Percentiles rank a stretch among this genome's conserved stretches.
phyloP scores from a whole-genome alignment of 441 rosid genomes.

The Hura crepitans region DNA sequence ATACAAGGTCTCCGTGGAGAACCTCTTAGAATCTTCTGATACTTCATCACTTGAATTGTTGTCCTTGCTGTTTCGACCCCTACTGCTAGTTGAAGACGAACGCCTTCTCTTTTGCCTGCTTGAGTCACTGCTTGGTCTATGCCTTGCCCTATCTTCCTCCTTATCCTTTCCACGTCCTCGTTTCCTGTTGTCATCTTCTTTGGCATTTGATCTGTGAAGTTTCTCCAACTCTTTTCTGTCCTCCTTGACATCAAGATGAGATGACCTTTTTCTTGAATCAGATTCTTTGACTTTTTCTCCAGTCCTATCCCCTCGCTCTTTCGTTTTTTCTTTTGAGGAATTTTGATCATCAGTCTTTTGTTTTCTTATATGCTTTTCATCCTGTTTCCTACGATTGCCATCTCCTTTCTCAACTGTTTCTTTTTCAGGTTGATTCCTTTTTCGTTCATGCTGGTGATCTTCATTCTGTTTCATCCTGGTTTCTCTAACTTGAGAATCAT shows the following conservation, averaged over 20 bases:
- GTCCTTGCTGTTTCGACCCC: constrained; percentile 52
- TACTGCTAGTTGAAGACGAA: constrained; percentile 56
- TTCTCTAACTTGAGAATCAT: constrained; percentile 40
- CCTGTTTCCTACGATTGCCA: constrained; percentile 41
- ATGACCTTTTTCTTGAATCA: constrained; percentile 47
- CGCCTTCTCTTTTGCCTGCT: constrained; percentile 64
- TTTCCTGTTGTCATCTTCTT: constrained; percentile 53
- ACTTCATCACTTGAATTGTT: constrained; percentile 55
- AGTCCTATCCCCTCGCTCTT: constrained; percentile 38
- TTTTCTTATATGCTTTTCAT: constrained; percentile 46
- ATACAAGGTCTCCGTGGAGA: constrained; percentile 16
- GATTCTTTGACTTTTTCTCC: constrained; percentile 49
- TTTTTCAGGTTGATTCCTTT: constrained; percentile 35
- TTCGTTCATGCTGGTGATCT: constrained; percentile 43
- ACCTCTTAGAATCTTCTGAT: constrained; percentile 83
- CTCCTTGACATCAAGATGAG: constrained; percentile 45
- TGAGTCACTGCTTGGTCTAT: constrained; percentile 45
- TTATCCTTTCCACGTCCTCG: constrained; percentile 49
- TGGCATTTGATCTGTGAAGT: constrained; percentile 42
- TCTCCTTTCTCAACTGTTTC: constrained; percentile 39
- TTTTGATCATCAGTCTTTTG: constrained; percentile 47
- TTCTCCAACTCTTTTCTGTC: constrained; percentile 50
- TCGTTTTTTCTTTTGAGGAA: constrained; percentile 46
- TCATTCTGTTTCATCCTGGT: constrained; percentile 33
- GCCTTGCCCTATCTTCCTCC: constrained; percentile 56